Evolutionary conservation across 805 yeast species (phyloP).

Genomic region (Schwanniomyces occidentalis): DNA sequence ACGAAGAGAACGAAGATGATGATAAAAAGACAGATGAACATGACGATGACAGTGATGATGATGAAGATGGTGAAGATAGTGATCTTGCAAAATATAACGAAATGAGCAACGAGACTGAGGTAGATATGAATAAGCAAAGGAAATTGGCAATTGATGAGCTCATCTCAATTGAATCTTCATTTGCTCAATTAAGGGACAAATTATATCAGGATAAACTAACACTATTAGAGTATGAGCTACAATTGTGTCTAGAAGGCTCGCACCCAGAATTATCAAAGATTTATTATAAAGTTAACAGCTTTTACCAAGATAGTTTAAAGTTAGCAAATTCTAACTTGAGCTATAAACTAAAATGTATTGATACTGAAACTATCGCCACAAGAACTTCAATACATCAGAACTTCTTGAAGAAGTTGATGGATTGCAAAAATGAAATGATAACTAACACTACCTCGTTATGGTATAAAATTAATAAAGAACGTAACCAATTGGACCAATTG

Average conservation of each 20-base stretch:
- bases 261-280: slow-evolving; percentile 87
- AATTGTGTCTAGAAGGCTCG: slow-evolving; percentile 82
- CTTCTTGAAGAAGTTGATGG: slow-evolving; percentile 65
- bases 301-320: slow-evolving; percentile 67
- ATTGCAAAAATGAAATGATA: slow-evolving; percentile 63
- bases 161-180: slow-evolving; percentile 78
- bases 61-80: slow-evolving; percentile 11
- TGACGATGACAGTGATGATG: slow-evolving; percentile 14
- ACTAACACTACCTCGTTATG: slow-evolving; percentile 77
- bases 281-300: slow-evolving; percentile 67
- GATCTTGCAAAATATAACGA: slow-evolving; percentile 12
- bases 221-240: slow-evolving; percentile 77
- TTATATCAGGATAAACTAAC: slow-evolving; percentile 81
- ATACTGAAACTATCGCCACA: slow-evolving; percentile 75
- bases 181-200: slow-evolving; percentile 82
- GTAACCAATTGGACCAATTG: slow-evolving; percentile 74
- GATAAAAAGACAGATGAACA: slow-evolving; percentile 13
- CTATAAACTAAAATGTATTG: slow-evolving; percentile 75
- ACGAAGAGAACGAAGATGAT: slow-evolving; percentile 15
- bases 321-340: slow-evolving; percentile 41
- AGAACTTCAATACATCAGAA: slow-evolving; percentile 85
- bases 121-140: slow-evolving; percentile 43
- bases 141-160: slow-evolving; percentile 69
- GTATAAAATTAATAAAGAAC: slow-evolving; percentile 89
- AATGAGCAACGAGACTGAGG: slow-evolving; percentile 15